phyloP scores from a whole-genome alignment of 2,329 filamentous ascomycete species.

The Mollisiaceae sp. region DNA sequence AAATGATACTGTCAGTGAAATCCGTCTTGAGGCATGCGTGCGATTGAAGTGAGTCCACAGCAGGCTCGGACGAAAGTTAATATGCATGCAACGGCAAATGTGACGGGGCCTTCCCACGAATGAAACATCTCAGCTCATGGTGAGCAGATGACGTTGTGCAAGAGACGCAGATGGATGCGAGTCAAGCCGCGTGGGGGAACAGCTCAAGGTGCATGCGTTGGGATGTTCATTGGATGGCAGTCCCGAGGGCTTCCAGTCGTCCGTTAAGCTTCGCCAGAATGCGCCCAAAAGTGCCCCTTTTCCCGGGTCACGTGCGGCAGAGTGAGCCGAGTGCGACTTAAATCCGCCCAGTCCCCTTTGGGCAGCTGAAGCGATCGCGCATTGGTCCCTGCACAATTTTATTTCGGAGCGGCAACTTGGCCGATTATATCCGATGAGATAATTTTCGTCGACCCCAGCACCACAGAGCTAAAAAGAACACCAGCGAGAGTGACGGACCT shows the following conservation, averaged over 20 bases:
- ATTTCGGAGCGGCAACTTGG: neutral
- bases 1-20: conserved; percentile 3
- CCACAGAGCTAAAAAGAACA: neutral
- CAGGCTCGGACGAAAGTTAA: neutral
- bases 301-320: neutral
- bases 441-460: neutral
- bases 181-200: conserved; percentile 6
- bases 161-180: neutral
- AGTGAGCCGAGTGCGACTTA: neutral
- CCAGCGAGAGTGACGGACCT: neutral
- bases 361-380: neutral
- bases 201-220: neutral
- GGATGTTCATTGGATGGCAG: neutral
- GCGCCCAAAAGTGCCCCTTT: neutral
- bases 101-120: neutral
- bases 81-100: neutral
- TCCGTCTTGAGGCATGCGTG: neutral
- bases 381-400: neutral
- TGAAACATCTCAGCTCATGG: neutral
- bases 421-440: conserved; percentile 5
- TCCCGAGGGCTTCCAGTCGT: neutral
- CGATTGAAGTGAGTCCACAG: neutral
- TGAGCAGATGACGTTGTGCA: neutral
- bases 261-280: neutral
- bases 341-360: neutral